Conservation (phyloP, 805 yeast species). For the Sungouiozyma ichnusensis region DNA sequence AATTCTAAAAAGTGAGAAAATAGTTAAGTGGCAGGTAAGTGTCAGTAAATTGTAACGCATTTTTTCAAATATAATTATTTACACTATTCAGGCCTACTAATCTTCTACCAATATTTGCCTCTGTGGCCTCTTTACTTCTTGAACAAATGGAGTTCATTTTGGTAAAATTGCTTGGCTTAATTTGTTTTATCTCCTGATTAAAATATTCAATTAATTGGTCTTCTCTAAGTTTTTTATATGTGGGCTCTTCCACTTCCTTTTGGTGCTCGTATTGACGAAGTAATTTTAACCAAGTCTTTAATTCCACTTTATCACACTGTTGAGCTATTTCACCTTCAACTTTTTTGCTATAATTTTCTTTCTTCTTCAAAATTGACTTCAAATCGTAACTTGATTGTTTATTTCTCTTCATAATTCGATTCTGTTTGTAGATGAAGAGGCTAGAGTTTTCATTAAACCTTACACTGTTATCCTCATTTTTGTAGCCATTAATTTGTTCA, state of each 20-base stretch:
- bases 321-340: constrained; percentile 29
- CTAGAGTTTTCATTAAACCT: constrained; percentile 4
- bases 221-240: constrained; percentile 28
- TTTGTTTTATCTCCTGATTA: constrained; percentile 2
- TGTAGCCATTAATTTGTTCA: background rate
- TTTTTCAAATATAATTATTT: background rate
- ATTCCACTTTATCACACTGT: constrained; percentile 31
- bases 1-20: too few species aligned
- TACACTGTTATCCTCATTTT: constrained; percentile 3
- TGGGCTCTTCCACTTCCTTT: constrained; percentile 27
- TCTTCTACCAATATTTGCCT: background rate
- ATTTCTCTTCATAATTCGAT: background rate
- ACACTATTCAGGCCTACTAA: background rate
- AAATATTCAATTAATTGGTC: constrained; percentile 27
- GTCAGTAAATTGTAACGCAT: background rate
- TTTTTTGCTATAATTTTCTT: constrained; percentile 14
- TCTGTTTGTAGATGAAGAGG: constrained; percentile 6
- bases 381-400: background rate
- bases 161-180: background rate
- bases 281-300: constrained; percentile 28
- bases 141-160: background rate
- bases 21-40: background rate
- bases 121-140: background rate
- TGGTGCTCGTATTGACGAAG: constrained; percentile 31
- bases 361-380: constrained; percentile 32